Percentiles rank a stretch among this genome's conserved stretches.
Conservation (phyloP, 108 stramenopile genomes). For the Seminavis robusta region DNA sequence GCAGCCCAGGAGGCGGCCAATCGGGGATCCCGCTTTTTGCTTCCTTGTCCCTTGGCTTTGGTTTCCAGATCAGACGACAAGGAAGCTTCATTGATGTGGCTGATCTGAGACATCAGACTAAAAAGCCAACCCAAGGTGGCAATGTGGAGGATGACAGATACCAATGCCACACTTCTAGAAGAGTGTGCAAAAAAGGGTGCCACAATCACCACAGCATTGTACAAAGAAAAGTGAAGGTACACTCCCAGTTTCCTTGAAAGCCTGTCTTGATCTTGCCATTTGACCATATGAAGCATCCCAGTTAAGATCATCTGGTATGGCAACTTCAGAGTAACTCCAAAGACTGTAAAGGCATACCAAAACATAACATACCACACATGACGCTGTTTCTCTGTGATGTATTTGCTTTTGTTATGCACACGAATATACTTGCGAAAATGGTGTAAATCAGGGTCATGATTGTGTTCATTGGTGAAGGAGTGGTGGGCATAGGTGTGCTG, state of each 20-base stretch:
- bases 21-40: slow-evolving; percentile 1
- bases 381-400: slow-evolving; percentile 21
- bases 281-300: slow-evolving; percentile 33
- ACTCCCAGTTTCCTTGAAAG: slow-evolving; percentile 20
- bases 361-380: slow-evolving; percentile 37
- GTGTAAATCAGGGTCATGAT: slow-evolving; percentile 66
- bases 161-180: slow-evolving; percentile 14
- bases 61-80: no score
- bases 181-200: slow-evolving; percentile 28
- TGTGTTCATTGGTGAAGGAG: slow-evolving; percentile 57
- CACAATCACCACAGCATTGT: slow-evolving; percentile 31
- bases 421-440: slow-evolving; percentile 44
- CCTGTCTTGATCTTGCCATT: slow-evolving; percentile 32
- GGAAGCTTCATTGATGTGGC: slow-evolving; percentile 51
- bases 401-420: slow-evolving; percentile 34
- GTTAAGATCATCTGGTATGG: no score
- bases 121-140: slow-evolving; percentile 52
- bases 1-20: slow-evolving; percentile 43
- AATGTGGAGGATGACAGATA: slow-evolving; percentile 28
- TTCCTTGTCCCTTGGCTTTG: slow-evolving; percentile 1
- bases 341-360: slow-evolving; percentile 44
- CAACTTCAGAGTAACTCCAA: slow-evolving; percentile 50
- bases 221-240: slow-evolving; percentile 28
- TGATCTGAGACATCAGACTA: slow-evolving; percentile 58
- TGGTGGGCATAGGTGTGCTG: slow-evolving; percentile 77